Evolutionary conservation across 2,329 filamentous ascomycete genomes (phyloP).

Genomic region (Dactylellina sp.): DNA sequence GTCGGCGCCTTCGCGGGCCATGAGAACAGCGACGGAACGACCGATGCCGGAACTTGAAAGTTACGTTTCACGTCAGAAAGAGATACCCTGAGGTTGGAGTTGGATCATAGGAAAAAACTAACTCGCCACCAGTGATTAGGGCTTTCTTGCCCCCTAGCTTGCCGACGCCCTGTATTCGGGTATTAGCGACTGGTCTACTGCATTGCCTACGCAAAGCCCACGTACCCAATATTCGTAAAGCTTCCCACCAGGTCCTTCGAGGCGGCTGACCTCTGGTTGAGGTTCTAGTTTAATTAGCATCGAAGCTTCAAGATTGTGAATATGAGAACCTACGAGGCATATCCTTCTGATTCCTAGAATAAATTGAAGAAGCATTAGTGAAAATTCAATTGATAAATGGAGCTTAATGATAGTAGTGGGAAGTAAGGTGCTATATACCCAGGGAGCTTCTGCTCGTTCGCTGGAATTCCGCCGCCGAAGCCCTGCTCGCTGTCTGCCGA

Average conservation of each 20-base stretch:
- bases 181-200: not conserved
- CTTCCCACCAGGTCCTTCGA: constrained; percentile 43
- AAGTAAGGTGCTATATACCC: constrained; percentile 8
- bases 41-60: constrained; percentile 68
- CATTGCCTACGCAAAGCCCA: not conserved
- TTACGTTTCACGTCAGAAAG: too few relatives aligned
- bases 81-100: too few relatives aligned
- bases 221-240: constrained; percentile 47
- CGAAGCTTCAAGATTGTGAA: not conserved
- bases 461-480: constrained; percentile 34
- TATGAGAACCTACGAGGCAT: constrained; percentile 24
- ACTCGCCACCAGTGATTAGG: constrained; percentile 71
- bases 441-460: constrained; percentile 23
- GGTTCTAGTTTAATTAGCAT: constrained; percentile 14
- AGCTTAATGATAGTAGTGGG: not conserved
- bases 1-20: constrained; percentile 71
- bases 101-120: constrained; percentile 60
- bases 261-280: constrained; percentile 39
- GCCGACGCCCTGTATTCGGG: constrained; percentile 63
- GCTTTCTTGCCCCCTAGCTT: constrained; percentile 69
- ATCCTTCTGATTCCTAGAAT: constrained; percentile 35
- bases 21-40: constrained; percentile 69
- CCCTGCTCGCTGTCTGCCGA: constrained; percentile 23
- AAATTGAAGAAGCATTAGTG: not conserved
- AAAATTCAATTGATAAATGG: not conserved